Evolutionary conservation across 2,329 filamentous ascomycete genomes (phyloP), one percentile per base, ranked within the genome.

Genomic region (Xylogone sp.): DNA sequence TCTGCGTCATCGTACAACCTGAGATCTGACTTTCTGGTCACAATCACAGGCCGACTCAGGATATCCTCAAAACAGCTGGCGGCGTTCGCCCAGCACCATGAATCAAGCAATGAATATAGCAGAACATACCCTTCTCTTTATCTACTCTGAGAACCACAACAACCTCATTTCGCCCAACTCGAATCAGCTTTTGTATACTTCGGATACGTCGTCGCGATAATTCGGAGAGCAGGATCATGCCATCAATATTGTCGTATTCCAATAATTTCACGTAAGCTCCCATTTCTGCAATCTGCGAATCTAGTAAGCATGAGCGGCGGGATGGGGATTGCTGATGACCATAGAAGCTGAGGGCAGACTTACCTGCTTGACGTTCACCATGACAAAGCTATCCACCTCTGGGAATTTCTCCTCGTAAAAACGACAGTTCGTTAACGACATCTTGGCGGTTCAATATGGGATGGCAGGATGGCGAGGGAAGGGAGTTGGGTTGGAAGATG

Each of bases 171-270:
- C 95, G 88, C 53, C 95, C 95, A 56, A 99, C 94, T 61, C 94
- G 87, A 66, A 99, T 99, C 61, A 99, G 87, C 77, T 99, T 99
- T 75, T 99, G 95, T 66, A 99, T 99, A 81, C 86, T 91, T 78
- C 94, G 81, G 68, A 99, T 99, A 87, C 94, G 94, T 83, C 94
- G 84, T 80, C 94, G 86, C 54, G 95, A 99, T 59, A 99, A 83
- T 75, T 99, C 94, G 65, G 90, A 96, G 60, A 99, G 90, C 61
- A 99, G 79, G 67, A 99, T 99, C 95, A 99, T 99, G 83, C 94
- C 94, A 71, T 99, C 95, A 67, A 99, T 99, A 77, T 97, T 97
- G 75, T 99, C 94, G 76, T 99, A 99, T 77, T 99, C 94, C 64
- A 99, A 87, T 51, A 99, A 86, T 78, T 99, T 99, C 68, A 99